Percentiles rank a stretch among this genome's conserved stretches.
Evolutionary conservation across 441 rosid genomes (phyloP).

Genomic region (Euphorbia celastroides): DNA sequence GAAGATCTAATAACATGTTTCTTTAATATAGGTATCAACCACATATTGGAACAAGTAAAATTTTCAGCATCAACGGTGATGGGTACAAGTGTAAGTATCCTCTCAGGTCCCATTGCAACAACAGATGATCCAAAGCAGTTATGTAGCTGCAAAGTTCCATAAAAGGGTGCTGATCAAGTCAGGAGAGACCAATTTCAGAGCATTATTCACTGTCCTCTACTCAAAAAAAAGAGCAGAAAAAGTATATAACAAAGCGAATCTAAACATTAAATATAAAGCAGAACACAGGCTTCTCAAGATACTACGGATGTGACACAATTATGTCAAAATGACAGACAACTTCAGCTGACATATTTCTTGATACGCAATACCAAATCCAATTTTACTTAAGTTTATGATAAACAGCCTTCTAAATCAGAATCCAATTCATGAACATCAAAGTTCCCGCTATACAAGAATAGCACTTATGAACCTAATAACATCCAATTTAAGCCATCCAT

Average conservation of each 20-base stretch:
- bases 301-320: background rate
- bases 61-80: slow-evolving; percentile 50
- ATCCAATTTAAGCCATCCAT: background rate
- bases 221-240: background rate
- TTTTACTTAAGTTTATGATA: background rate
- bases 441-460: background rate
- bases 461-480: background rate
- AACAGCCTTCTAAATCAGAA: slow-evolving; percentile 4
- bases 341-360: background rate
- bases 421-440: background rate
- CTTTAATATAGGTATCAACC: slow-evolving; percentile 83
- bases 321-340: background rate
- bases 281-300: background rate
- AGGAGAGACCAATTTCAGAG: background rate
- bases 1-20: slow-evolving; percentile 62
- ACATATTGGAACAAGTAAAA: slow-evolving; percentile 51
- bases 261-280: slow-evolving; percentile 1
- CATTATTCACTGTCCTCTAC: background rate
- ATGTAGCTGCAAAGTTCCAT: slow-evolving; percentile 48
- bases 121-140: slow-evolving; percentile 85
- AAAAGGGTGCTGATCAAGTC: slow-evolving; percentile 20
- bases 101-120: slow-evolving; percentile 76
- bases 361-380: background rate
- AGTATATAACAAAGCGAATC: background rate
- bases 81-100: slow-evolving; percentile 61